Conservation (phyloP, 75 land plant species). For the Picea glauca region DNA sequence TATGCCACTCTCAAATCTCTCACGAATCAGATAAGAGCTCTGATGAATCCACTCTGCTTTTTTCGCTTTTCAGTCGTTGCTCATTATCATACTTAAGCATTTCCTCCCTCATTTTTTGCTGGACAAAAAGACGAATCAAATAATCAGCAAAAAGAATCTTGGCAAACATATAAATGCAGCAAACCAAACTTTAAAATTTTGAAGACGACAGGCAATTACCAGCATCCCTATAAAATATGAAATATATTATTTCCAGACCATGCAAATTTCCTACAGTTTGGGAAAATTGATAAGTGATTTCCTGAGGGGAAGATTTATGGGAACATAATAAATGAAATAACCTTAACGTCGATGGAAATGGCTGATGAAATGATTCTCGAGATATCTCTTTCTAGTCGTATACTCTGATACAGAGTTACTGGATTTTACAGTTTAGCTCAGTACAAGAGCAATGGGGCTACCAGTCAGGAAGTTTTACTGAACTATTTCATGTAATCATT, state of each 20-base stretch:
- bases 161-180: not conserved
- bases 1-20: not conserved
- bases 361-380: not conserved
- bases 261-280: too few species aligned
- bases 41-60: slow-evolving; percentile 1
- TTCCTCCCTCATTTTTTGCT: slow-evolving; percentile 7
- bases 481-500: not conserved
- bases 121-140: not conserved
- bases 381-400: too few species aligned
- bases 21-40: slow-evolving; percentile 16
- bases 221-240: not conserved
- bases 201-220: not conserved
- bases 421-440: not conserved
- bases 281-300: too few species aligned
- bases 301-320: too few species aligned
- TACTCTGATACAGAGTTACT: too few species aligned
- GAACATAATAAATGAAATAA: not conserved
- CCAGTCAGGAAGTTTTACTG: not conserved
- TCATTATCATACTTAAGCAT: not conserved
- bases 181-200: not conserved
- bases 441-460: not conserved
- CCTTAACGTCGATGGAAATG: not conserved
- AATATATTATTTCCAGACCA: too few species aligned
- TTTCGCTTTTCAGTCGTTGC: not conserved
- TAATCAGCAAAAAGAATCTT: not conserved